Percentiles rank a stretch among this genome's conserved stretches.
These are phyloP conservation scores for Nymphaea colorata DNA, from an alignment of 164 flowering plant species.

Conservation along the genomic window DNA sequence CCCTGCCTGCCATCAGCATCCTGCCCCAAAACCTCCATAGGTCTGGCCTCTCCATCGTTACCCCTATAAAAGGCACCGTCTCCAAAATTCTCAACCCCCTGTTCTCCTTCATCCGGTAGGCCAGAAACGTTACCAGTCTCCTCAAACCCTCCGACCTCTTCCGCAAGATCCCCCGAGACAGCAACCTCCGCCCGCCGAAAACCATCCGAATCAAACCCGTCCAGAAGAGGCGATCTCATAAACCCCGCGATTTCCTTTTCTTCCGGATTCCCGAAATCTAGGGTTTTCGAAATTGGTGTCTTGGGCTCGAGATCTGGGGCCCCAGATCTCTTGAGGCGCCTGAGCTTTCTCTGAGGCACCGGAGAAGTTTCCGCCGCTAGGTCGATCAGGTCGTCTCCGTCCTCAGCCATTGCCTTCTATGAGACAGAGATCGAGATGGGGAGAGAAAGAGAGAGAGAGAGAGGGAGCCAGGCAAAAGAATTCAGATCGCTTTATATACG, in stretches of 20 bases:
- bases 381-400: constrained; percentile 32
- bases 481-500: no score
- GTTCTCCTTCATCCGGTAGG: no score
- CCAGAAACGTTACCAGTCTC: no score
- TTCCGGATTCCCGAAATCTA: not conserved
- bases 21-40: not conserved
- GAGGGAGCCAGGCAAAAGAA: not conserved
- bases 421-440: no score
- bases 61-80: no score
- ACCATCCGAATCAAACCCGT: not conserved
- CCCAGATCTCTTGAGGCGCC: constrained; percentile 43
- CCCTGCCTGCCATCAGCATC: not conserved
- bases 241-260: not conserved
- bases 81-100: no score
- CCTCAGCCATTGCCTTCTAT: constrained; percentile 14
- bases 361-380: constrained; percentile 30
- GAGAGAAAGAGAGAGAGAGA: not conserved
- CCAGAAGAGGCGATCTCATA: not conserved
- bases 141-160: not conserved
- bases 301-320: constrained; percentile 7
- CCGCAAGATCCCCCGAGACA: constrained; percentile 2
- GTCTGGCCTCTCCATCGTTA: no score
- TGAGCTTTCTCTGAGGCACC: constrained; percentile 26
- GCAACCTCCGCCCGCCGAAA: not conserved
- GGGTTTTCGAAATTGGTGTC: constrained; percentile 1